Conservation (phyloP, 2,329 filamentous ascomycete species). For the Botrytis tulipae region DNA sequence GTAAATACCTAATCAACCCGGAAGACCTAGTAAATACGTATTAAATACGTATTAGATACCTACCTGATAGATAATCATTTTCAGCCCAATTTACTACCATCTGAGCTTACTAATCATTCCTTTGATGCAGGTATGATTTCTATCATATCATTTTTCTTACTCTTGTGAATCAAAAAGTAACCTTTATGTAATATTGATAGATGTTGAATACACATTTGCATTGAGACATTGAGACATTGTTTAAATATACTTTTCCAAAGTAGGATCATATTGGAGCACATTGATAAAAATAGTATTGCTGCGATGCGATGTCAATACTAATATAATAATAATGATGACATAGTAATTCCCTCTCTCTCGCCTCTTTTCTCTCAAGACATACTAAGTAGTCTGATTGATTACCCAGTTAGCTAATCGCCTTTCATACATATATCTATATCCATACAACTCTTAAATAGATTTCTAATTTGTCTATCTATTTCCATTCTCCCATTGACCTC, state of each 20-base stretch:
- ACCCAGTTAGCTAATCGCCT: neutral
- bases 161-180: neutral
- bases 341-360: neutral
- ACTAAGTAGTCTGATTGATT: neutral
- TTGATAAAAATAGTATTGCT: neutral
- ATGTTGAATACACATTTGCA: neutral
- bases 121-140: neutral
- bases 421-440: neutral
- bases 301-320: neutral
- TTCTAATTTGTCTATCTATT: neutral
- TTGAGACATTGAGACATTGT: constrained; percentile 3
- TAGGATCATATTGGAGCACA: neutral
- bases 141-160: neutral
- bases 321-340: neutral
- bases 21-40: neutral
- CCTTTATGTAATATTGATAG: neutral
- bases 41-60: neutral
- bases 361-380: neutral
- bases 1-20: neutral
- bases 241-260: neutral
- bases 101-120: neutral
- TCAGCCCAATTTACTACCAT: neutral
- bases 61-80: neutral
- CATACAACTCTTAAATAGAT: neutral
- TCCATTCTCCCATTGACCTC: neutral